Percentiles rank a stretch among this genome's conserved stretches.
These are phyloP conservation scores for Suhomyces taliae DNA, from an alignment of 1,139 yeast species.

Conservation along the genomic window DNA sequence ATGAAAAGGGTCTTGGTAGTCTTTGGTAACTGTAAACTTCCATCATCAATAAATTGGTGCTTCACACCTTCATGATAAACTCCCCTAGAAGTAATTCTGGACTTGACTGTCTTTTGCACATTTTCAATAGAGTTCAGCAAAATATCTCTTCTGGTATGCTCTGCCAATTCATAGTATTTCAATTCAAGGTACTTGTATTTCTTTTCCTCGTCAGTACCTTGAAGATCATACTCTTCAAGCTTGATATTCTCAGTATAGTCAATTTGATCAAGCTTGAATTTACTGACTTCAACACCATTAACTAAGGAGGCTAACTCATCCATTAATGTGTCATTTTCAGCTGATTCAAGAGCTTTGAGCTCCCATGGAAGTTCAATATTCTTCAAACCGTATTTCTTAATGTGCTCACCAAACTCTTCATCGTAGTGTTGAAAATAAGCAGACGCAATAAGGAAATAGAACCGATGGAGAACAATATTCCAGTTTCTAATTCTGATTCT, in stretches of 20 bases:
- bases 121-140: constrained; percentile 45
- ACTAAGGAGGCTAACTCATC: constrained; percentile 29
- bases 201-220: constrained; percentile 15
- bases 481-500: constrained; percentile 44
- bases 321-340: constrained; percentile 15
- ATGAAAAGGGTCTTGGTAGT: constrained; percentile 36
- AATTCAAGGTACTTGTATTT: constrained; percentile 26
- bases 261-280: constrained; percentile 10
- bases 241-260: constrained; percentile 12
- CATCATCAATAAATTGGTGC: constrained; percentile 28
- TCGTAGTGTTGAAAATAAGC: constrained; percentile 68
- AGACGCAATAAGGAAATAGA: constrained; percentile 78
- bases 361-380: constrained; percentile 5
- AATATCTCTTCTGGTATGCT: constrained; percentile 53
- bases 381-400: constrained; percentile 1
- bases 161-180: constrained; percentile 63
- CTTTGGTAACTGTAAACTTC: constrained; percentile 33
- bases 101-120: constrained; percentile 27
- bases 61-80: constrained; percentile 14
- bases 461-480: constrained; percentile 68
- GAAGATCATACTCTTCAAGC: constrained; percentile 6
- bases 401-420: constrained; percentile 16
- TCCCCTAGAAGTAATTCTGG: constrained; percentile 29
- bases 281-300: constrained; percentile 18
- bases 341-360: constrained; percentile 4